Percentiles rank a stretch among this genome's conserved stretches.
These are phyloP conservation scores for Vanderwaltozyma polyspora DNA, from an alignment of 805 yeast species.

Conservation along the genomic window DNA sequence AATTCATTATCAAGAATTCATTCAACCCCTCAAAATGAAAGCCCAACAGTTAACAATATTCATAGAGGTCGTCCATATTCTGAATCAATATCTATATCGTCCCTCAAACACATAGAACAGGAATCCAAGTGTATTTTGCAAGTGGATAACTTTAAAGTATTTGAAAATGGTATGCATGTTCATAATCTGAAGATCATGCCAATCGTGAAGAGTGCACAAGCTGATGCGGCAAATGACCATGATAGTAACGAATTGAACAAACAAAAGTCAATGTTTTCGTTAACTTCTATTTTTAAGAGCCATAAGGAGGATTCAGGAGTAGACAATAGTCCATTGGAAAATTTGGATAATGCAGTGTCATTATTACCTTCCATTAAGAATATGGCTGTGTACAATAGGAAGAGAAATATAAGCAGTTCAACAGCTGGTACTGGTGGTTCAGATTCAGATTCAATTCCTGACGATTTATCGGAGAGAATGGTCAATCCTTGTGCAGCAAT, in stretches of 20 bases:
- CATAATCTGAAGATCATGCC: slow-evolving; percentile 20
- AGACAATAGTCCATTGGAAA: background rate
- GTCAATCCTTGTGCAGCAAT: slow-evolving; percentile 33
- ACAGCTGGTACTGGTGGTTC: background rate
- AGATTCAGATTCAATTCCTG: background rate
- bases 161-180: slow-evolving; percentile 22
- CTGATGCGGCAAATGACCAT: slow-evolving; percentile 2
- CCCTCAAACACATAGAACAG: slow-evolving; percentile 1
- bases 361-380: background rate
- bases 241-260: background rate
- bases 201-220: slow-evolving; percentile 5
- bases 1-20: slow-evolving; percentile 6
- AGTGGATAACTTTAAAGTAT: slow-evolving; percentile 19
- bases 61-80: slow-evolving; percentile 14
- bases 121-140: slow-evolving; percentile 13
- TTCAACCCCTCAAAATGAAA: slow-evolving; percentile 6
- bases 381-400: background rate
- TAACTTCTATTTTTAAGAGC: slow-evolving; percentile 16
- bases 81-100: slow-evolving; percentile 16
- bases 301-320: slow-evolving; percentile 6
- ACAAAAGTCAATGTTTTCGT: slow-evolving; percentile 12
- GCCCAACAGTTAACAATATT: no score
- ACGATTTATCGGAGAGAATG: slow-evolving; percentile 4
- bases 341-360: slow-evolving; percentile 1
- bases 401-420: background rate